A percentile compares a stretch with the other conserved stretches of the same genome.
These are phyloP conservation scores for Mortierella sp. DNA, from an alignment of 371 early-diverging fungal species.

Conservation along the genomic window DNA sequence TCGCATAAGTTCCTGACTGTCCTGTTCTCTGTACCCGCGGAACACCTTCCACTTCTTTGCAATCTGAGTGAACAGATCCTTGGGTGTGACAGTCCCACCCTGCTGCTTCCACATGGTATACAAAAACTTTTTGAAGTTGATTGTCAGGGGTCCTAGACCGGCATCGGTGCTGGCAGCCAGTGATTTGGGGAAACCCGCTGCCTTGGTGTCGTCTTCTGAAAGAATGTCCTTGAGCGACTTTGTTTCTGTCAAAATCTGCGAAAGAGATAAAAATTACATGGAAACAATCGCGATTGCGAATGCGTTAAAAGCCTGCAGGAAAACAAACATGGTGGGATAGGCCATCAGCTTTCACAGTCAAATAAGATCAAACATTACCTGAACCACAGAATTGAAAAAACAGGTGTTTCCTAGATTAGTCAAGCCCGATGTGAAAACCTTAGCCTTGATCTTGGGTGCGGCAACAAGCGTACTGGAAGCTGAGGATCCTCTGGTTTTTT, in stretches of 20 bases:
- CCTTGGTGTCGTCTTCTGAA: constrained; percentile 13
- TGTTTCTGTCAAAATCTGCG: constrained; percentile 21
- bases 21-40: constrained; percentile 68
- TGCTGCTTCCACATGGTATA: constrained; percentile 52
- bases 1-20: constrained; percentile 74
- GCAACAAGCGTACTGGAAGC: not conserved
- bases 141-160: constrained; percentile 46
- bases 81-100: constrained; percentile 58
- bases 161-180: constrained; percentile 35
- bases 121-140: constrained; percentile 43
- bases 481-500: constrained; percentile 29
- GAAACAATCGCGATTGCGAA: no score
- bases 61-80: constrained; percentile 61
- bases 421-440: constrained; percentile 70
- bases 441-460: constrained; percentile 22
- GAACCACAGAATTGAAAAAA: constrained; percentile 89
- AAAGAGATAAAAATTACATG: not conserved
- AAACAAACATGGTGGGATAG: no score
- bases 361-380: constrained; percentile 48
- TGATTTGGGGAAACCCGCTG: constrained; percentile 14
- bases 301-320: no score
- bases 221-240: constrained; percentile 35
- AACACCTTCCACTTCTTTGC: constrained; percentile 64
- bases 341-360: no score
- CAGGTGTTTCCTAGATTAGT: constrained; percentile 93